phyloP scores from a whole-genome alignment of 108 stramenopile species.

The Cyclotella distinguenda region DNA sequence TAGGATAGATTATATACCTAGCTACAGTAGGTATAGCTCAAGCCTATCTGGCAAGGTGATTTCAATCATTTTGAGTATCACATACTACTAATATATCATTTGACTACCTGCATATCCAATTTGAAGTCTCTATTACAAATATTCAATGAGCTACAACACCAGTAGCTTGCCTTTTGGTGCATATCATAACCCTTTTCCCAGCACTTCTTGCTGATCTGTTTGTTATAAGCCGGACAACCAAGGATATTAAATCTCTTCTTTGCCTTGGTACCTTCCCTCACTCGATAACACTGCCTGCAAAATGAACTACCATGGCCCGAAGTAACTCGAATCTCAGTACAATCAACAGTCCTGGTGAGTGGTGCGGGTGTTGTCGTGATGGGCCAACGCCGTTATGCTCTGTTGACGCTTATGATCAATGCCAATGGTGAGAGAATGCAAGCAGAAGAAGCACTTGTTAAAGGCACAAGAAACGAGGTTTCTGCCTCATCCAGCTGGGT shows the following conservation, averaged over 20 bases:
- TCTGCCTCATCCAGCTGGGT: slow-evolving; percentile 1
- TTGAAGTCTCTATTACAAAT: no score
- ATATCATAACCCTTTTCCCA: no score
- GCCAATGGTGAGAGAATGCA: background rate
- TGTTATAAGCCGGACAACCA: no score
- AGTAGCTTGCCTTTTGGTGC: no score
- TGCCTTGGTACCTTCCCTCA: background rate
- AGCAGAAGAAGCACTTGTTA: slow-evolving; percentile 10
- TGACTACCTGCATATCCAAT: no score
- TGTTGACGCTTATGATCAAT: slow-evolving; percentile 8
- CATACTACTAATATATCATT: no score
- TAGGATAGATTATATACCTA: no score
- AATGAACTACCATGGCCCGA: background rate
- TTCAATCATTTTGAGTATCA: no score
- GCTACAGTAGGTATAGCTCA: no score
- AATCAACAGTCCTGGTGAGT: background rate
- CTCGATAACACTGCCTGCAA: slow-evolving; percentile 1
- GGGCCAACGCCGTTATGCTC: background rate
- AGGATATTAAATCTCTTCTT: background rate
- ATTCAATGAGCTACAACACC: no score
- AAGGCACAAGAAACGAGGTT: background rate
- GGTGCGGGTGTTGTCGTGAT: background rate
- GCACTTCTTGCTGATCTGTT: no score
- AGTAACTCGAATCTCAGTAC: background rate
- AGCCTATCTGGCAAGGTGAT: no score